Evolutionary conservation across 2,329 filamentous ascomycete genomes (phyloP).

Genomic region (Rhynchosporium secalis): DNA sequence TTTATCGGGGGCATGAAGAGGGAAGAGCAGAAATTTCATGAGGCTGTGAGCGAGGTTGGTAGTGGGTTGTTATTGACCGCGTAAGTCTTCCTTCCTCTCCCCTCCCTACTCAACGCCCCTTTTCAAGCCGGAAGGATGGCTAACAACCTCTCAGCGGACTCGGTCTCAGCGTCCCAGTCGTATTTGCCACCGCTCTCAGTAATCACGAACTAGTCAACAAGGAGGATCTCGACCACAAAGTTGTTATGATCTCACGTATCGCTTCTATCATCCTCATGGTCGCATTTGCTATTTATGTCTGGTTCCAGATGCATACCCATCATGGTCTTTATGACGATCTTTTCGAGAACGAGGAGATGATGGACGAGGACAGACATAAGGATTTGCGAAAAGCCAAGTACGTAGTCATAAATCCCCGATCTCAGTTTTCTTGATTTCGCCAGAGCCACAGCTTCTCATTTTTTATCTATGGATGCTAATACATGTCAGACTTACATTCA

Average conservation of each 20-base stretch:
- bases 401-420: no score
- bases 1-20: constrained; percentile 70
- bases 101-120: no score
- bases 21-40: constrained; percentile 69
- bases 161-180: constrained; percentile 45
- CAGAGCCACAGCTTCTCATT: no score
- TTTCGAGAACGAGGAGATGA: constrained; percentile 68
- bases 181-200: constrained; percentile 53
- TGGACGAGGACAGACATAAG: constrained; percentile 51
- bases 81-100: constrained; percentile 56
- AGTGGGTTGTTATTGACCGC: constrained; percentile 76
- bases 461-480: no score
- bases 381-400: constrained; percentile 32
- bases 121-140: background rate
- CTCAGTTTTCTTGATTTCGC: no score
- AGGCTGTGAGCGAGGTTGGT: constrained; percentile 76
- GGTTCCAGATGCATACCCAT: constrained; percentile 75
- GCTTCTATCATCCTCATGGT: constrained; percentile 70
- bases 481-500: constrained; percentile 65
- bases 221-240: constrained; percentile 49
- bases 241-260: constrained; percentile 67
- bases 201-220: constrained; percentile 35
- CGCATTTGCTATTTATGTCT: constrained; percentile 66
- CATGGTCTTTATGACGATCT: constrained; percentile 75
- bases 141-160: constrained; percentile 43